Base-by-base conservation (phyloP, 441 rosid genomes). In the Populus hybrid region DNA sequence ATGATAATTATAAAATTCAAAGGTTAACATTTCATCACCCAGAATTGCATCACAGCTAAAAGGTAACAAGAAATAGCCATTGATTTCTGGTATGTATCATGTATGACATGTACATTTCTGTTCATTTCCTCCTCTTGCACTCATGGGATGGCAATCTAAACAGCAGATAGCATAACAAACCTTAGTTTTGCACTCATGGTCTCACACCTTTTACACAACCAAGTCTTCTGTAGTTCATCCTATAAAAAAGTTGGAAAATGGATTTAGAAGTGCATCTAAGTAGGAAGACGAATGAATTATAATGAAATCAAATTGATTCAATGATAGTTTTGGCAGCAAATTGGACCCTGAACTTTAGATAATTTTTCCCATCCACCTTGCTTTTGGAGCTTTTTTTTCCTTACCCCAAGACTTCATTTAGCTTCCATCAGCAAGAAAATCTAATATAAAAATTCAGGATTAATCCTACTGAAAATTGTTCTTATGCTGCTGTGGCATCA, bases 111-210 rank as follows among this genome's bases (percentile, higher is more conserved):
- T 11, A 63, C 45, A 8, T 59, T 29, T 53, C 8, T n/a, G 1
- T 20, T 8, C 7, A 28, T 7, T n/a, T 21, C 66, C 12, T n/a
- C 59, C 59, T 21, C 31, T 68, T 31, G 24, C 26, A 40, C 69
- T 28, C n/a, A 11, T 6, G 29, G 9, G 68, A 18, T 61, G 14
- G 24, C 23, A 64, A 66, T 53, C 18, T 23, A 23, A 11, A 38
- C 20, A 73, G 65, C 40, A 68, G 53, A 53, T 3, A 77, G 70
- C 40, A 66, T 45, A 69, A 81, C 90, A 65, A 77, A 96, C 99
- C 99, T 92, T 82, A 94, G 68, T 85, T 96, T 96, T 71, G 98
- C 98, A 65, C 84, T 90, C 98, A 96, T 94, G 77, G 98, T 94
- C 87, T 92, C 98, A 75, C 99, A 96, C 82, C 94, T 90, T 84